Conservation (phyloP, 2,329 filamentous ascomycete species). For the Pseudogymnoascus destructans region DNA sequence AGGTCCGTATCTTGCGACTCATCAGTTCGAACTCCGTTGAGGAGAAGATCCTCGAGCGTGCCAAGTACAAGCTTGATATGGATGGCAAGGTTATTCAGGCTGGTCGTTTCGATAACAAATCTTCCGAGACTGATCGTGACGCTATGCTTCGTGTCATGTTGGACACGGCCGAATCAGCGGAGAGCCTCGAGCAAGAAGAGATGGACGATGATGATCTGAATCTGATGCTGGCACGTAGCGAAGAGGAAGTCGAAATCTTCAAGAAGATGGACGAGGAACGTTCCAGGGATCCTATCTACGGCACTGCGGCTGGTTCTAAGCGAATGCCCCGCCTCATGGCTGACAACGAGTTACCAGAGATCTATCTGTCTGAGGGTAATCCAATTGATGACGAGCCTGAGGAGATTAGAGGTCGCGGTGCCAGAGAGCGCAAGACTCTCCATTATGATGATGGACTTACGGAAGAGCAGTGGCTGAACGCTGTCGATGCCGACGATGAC, state of each 20-base stretch:
- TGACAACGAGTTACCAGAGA: conserved; percentile 82
- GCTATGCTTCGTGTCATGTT: conserved; percentile 89
- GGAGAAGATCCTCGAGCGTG: conserved; percentile 94
- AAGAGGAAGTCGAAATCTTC: conserved; percentile 66
- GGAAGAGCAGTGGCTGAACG: conserved; percentile 97
- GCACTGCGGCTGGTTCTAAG: conserved; percentile 48
- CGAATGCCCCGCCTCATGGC: conserved; percentile 66
- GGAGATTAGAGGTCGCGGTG: conserved; percentile 72
- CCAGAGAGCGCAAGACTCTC: conserved; percentile 85
- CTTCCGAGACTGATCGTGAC: conserved; percentile 94
- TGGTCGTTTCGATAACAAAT: conserved; percentile 99
- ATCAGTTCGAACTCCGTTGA: conserved; percentile 97
- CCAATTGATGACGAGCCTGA: conserved; percentile 67
- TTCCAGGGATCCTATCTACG: conserved; percentile 53
- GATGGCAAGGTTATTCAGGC: conserved; percentile 99
- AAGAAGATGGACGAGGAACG: conserved; percentile 73
- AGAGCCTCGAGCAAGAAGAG: conserved; percentile 70
- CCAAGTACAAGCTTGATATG: conserved; percentile 97
- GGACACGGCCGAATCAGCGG: conserved; percentile 63
- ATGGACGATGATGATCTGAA: conserved; percentile 99
- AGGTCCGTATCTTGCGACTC: conserved; percentile 87
- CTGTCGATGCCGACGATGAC: conserved; percentile 93
- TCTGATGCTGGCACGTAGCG: conserved; percentile 78
- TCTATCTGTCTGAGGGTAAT: conserved; percentile 80
- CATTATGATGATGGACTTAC: conserved; percentile 95